Base-by-base conservation (phyloP, 2,329 filamentous ascomycete species). In the Cylindrodendrum hubeiense region DNA sequence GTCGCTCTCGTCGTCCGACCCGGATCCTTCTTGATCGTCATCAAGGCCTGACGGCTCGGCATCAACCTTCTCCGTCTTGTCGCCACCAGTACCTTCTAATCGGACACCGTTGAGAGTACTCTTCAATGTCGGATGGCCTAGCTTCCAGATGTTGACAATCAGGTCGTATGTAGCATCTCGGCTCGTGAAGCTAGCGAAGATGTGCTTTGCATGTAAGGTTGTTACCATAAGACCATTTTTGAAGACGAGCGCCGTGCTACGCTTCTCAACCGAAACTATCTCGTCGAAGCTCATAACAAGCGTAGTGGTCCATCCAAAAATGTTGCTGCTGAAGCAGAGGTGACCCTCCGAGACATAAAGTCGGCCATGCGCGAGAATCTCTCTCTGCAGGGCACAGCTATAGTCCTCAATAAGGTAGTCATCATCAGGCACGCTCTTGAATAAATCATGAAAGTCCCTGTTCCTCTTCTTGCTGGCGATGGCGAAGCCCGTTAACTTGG, bases 371-470 rank as follows among this genome's bases (percentile, higher is more conserved):
- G 97, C 90, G 37, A 99, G 87, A 66, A 99, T 99, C 77, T 99
- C 97, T 70, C 95, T 90, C 79, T 99, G 96, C 64, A 99, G 80
- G 4, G 96, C 96, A 78, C 96, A 98, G 79, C 96, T 98, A 79
- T 98, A 99, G 79, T 99, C 96, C 77, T 99, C 96, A 70, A 99
- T 98, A 26, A 99, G 86, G 76, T 97, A 98, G 79, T 99, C 96
- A 75, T 99, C 96, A 71, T 98, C 95, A 1, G 97, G 96, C 1
- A 99, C 96, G 77, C 95, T 98, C 80, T 96, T 93, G 84, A 99
- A 99, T 3, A 97, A 83, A 64, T 88, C 88, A 79, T 99, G 96
- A 74, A 98, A 99, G 76, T 98, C 96, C 52, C 94, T 90, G 80
- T 99, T 99, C 61, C 97, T 90, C 82, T 96, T 98, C 79, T 97